A percentile compares a stretch with the other conserved stretches of the same genome.
Conservation (phyloP, 257 asterid genomes). For the Salvia miltiorrhiza region DNA sequence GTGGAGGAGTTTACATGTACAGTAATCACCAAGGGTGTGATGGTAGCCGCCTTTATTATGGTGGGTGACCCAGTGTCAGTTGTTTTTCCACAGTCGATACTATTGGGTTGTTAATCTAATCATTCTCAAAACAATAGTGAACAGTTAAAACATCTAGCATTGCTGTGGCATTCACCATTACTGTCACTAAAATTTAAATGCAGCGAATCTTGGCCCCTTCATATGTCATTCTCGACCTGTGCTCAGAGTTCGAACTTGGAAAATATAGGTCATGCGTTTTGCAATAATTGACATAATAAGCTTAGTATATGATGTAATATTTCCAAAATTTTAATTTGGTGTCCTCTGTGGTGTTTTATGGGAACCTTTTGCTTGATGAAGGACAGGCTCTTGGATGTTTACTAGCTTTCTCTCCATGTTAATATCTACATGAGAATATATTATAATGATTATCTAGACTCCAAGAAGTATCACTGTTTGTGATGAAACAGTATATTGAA, state of each 20-base stretch:
- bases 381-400: neutral
- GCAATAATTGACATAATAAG: neutral
- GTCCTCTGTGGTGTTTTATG: neutral
- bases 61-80: constrained; percentile 38
- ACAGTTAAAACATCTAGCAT: neutral
- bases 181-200: neutral
- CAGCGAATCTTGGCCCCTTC: neutral
- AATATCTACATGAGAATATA: neutral
- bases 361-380: constrained; percentile 10
- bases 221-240: neutral
- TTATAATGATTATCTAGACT: neutral
- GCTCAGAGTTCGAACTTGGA: constrained; percentile 15
- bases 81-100: neutral
- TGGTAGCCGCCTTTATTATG: constrained; percentile 94
- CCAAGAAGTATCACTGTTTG: neutral
- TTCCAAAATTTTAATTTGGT: neutral
- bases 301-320: neutral
- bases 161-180: neutral
- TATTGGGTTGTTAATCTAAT: neutral
- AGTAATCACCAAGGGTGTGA: constrained; percentile 98
- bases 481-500: constrained; percentile 1
- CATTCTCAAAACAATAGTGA: neutral
- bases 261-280: neutral
- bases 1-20: constrained; percentile 98
- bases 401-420: neutral